Conservation (phyloP, 2,329 filamentous ascomycete species). For the Xylariaceae sp. region DNA sequence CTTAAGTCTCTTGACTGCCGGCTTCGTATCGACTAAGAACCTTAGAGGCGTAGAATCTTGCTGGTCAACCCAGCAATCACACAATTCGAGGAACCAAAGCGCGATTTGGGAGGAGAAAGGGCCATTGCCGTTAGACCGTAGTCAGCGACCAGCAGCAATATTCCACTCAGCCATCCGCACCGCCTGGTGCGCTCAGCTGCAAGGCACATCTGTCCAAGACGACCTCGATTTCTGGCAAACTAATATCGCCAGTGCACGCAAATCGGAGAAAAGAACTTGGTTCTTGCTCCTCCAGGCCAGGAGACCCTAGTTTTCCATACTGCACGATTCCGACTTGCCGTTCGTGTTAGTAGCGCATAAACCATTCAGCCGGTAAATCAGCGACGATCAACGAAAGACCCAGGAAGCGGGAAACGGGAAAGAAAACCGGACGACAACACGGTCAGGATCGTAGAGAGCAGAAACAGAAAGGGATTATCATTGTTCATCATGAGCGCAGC, state of each 20-base stretch:
- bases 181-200: conserved; percentile 1
- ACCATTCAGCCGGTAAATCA: conserved; percentile 39
- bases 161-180: conserved; percentile 1
- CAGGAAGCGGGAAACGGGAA: conserved; percentile 21
- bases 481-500: conserved; percentile 66
- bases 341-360: conserved; percentile 32
- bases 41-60: conserved; percentile 2
- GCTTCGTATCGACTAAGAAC: conserved; percentile 20
- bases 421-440: conserved; percentile 8
- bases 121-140: conserved; percentile 10
- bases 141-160: conserved; percentile 1
- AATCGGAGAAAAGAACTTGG: conserved; percentile 3
- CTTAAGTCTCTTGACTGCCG: conserved; percentile 14
- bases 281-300: conserved; percentile 5
- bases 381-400: conserved; percentile 32
- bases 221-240: conserved; percentile 8
- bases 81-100: conserved; percentile 9
- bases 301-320: conserved; percentile 24
- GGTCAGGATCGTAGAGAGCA: not conserved
- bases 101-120: conserved; percentile 18
- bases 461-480: conserved; percentile 19
- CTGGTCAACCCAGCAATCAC: conserved; percentile 23
- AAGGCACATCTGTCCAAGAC: not conserved
- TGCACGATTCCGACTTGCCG: conserved; percentile 32
- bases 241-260: not conserved